Evolutionary conservation across 1,139 yeast genomes (phyloP).

Genomic region (Saccharomyces pastorianus): DNA sequence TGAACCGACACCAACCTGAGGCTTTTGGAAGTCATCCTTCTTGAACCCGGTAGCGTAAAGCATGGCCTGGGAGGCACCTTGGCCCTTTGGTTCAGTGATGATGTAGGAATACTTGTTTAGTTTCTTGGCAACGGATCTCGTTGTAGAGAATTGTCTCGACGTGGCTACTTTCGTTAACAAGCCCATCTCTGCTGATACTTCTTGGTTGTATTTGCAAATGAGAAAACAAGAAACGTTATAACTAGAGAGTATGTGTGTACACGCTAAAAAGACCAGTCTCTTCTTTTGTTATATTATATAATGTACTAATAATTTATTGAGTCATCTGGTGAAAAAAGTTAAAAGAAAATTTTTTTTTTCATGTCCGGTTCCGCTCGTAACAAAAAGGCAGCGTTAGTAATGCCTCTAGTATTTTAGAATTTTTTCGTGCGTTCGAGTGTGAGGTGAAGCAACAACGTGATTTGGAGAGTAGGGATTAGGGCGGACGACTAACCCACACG

Average conservation of each 20-base stretch:
- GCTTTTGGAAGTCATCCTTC: conserved; percentile 69
- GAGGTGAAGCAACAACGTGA: not conserved
- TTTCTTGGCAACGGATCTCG: conserved; percentile 35
- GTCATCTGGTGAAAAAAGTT: not conserved
- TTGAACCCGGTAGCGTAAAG: conserved; percentile 91
- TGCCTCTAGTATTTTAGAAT: not conserved
- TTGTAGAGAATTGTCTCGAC: conserved; percentile 22
- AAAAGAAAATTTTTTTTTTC: not conserved
- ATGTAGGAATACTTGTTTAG: conserved; percentile 74
- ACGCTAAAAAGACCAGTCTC: not conserved
- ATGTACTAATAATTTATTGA: not conserved
- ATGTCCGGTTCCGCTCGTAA: not conserved
- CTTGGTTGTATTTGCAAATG: not conserved
- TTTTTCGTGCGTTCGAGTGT: not conserved
- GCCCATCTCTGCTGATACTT: conserved; percentile 8
- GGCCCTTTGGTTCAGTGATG: conserved; percentile 85
- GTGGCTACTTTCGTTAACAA: conserved; percentile 11
- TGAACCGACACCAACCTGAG: conserved; percentile 91
- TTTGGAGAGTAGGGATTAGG: too few species aligned
- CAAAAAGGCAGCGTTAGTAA: not conserved
- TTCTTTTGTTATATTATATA: not conserved
- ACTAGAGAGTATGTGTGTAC: not conserved
- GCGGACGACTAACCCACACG: conserved; percentile 51
- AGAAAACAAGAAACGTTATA: not conserved
- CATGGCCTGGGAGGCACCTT: conserved; percentile 99